Conservation (phyloP, 805 yeast genomes). For the Monosporozyma aerobia region DNA sequence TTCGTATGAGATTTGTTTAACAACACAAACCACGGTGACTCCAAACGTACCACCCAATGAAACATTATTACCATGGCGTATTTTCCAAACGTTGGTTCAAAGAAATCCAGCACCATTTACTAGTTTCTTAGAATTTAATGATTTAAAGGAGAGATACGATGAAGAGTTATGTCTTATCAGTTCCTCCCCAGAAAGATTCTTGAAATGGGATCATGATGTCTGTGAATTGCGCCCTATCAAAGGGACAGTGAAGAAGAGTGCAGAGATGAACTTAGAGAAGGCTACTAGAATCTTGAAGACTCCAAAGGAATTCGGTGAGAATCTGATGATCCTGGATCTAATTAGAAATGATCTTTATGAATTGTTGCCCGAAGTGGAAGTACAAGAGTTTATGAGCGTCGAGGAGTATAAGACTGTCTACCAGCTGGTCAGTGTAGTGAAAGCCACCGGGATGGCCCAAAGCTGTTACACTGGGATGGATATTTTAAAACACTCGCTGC, state of each 20-base stretch:
- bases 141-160: slow-evolving; percentile 41
- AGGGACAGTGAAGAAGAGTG: slow-evolving; percentile 77
- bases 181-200: slow-evolving; percentile 90
- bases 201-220: slow-evolving; percentile 56
- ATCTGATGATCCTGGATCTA: slow-evolving; percentile 91
- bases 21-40: slow-evolving; percentile 57
- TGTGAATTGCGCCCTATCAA: slow-evolving; percentile 91
- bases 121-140: slow-evolving; percentile 57
- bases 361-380: slow-evolving; percentile 55
- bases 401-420: slow-evolving; percentile 89
- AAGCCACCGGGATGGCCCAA: slow-evolving; percentile 39
- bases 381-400: slow-evolving; percentile 74
- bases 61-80: slow-evolving; percentile 56
- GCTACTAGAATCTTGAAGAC: slow-evolving; percentile 64
- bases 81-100: slow-evolving; percentile 61
- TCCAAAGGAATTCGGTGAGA: slow-evolving; percentile 92
- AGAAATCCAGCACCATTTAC: slow-evolving; percentile 92
- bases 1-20: slow-evolving; percentile 87
- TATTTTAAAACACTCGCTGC: slow-evolving; percentile 65
- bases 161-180: slow-evolving; percentile 47
- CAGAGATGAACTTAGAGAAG: slow-evolving; percentile 41
- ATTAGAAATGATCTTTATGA: slow-evolving; percentile 84
- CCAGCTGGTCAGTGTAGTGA: slow-evolving; percentile 85
- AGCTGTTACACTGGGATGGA: slow-evolving; percentile 58
- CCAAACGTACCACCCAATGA: slow-evolving; percentile 32